phyloP scores from a whole-genome alignment of 192 early-diverging fungal genomes.

The Entomortierella beljakovae region DNA sequence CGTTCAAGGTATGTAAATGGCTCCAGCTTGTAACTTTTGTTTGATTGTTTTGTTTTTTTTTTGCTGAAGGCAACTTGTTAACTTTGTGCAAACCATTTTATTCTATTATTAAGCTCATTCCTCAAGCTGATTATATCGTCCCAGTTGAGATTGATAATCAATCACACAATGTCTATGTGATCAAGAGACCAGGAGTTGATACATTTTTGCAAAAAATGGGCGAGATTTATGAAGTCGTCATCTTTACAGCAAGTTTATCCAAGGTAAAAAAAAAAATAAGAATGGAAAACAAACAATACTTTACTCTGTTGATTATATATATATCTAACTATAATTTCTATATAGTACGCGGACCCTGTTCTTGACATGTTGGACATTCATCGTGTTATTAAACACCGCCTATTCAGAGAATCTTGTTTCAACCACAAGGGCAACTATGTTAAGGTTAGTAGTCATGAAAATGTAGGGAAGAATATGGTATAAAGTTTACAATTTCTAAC shows the following conservation, averaged over 20 bases:
- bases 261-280: slow-evolving; percentile 63
- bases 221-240: slow-evolving; percentile 91
- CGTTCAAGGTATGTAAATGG: slow-evolving; percentile 79
- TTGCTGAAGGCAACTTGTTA: too few relatives aligned
- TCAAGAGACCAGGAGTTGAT: slow-evolving; percentile 97
- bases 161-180: slow-evolving; percentile 94
- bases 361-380: slow-evolving; percentile 91
- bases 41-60: too few relatives aligned
- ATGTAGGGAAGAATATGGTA: too few relatives aligned
- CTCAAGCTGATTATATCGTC: slow-evolving; percentile 89
- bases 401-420: slow-evolving; percentile 97
- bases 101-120: slow-evolving; percentile 49
- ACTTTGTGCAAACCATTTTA: too few relatives aligned
- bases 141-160: slow-evolving; percentile 93
- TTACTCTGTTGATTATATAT: background rate
- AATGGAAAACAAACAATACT: background rate
- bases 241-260: slow-evolving; percentile 94
- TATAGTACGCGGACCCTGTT: slow-evolving; percentile 97
- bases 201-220: slow-evolving; percentile 90
- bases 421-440: slow-evolving; percentile 98
- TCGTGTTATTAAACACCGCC: slow-evolving; percentile 87
- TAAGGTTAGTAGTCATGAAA: slow-evolving; percentile 65
- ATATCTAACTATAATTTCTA: background rate
- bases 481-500: background rate
- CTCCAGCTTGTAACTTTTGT: background rate